Conservation (phyloP, 2,329 filamentous ascomycete genomes). For the Fusarium avenaceum region DNA sequence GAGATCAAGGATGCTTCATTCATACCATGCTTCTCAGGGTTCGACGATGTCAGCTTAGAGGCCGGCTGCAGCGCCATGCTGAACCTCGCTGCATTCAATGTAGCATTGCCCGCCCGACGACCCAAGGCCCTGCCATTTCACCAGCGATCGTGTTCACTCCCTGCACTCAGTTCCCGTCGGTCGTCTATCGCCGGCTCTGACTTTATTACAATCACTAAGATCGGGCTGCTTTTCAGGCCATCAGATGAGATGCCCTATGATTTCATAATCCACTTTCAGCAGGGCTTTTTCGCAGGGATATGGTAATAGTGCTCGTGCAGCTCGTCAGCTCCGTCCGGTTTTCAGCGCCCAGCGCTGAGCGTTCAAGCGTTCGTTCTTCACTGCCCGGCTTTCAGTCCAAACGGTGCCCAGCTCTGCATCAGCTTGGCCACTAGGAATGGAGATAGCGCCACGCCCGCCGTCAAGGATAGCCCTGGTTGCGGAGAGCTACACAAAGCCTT, state of each 20-base stretch:
- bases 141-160: constrained; percentile 19
- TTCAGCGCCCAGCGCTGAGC: constrained; percentile 43
- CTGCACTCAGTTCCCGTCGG: constrained; percentile 28
- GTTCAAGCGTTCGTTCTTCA: constrained; percentile 23
- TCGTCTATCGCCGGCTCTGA: constrained; percentile 25
- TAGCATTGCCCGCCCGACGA: constrained; percentile 5
- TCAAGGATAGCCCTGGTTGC: constrained; percentile 46
- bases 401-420: constrained; percentile 38
- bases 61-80: constrained; percentile 15
- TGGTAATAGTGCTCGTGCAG: constrained; percentile 42
- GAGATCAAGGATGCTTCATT: constrained; percentile 27
- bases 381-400: constrained; percentile 36
- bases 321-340: constrained; percentile 45
- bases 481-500: constrained; percentile 41
- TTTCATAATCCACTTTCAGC: constrained; percentile 48
- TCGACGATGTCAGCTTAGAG: constrained; percentile 3
- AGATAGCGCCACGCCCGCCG: constrained; percentile 44
- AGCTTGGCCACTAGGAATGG: constrained; percentile 32
- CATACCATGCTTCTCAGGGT: constrained; percentile 28
- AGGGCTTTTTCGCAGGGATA: constrained; percentile 46
- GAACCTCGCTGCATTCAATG: constrained; percentile 8
- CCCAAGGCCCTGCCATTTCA: constrained; percentile 15
- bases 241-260: constrained; percentile 47
- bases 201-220: constrained; percentile 42
- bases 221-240: constrained; percentile 44